These are phyloP conservation scores for Ustilago hordei DNA, from an alignment of 1,284 basidiomycete species.

Conservation along the genomic window DNA sequence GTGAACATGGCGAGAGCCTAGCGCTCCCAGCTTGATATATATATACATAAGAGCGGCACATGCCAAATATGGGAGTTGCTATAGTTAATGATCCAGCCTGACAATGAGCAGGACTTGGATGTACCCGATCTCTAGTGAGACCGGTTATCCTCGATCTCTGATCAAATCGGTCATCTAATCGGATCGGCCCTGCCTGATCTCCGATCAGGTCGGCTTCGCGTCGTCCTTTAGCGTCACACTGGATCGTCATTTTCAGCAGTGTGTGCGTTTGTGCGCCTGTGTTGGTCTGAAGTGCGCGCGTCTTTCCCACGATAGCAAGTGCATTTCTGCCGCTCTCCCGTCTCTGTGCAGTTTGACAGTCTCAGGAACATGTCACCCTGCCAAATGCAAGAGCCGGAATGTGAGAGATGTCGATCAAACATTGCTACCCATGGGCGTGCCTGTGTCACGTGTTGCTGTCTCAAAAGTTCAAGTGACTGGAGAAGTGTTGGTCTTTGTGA, in stretches of 20 bases:
- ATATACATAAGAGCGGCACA: too few species aligned
- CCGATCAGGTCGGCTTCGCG: too few species aligned
- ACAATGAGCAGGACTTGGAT: too few species aligned
- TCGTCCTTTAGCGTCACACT: too few species aligned
- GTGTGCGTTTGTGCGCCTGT: slow-evolving; percentile 1
- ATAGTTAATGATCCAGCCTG: too few species aligned
- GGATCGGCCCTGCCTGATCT: too few species aligned
- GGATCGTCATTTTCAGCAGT: neutral
- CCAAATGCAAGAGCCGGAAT: neutral
- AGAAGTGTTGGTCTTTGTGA: slow-evolving; percentile 13
- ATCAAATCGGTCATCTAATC: too few species aligned
- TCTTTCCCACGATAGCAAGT: neutral
- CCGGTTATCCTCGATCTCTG: too few species aligned
- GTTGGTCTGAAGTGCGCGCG: slow-evolving; percentile 10
- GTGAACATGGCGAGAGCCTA: too few species aligned
- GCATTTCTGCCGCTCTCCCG: neutral
- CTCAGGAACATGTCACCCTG: slow-evolving; percentile 7
- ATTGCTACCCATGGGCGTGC: neutral
- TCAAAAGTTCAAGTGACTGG: neutral
- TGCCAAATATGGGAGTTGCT: too few species aligned
- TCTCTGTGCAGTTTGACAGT: slow-evolving; percentile 4
- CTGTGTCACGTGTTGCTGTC: neutral
- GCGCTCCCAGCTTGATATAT: too few species aligned
- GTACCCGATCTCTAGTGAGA: too few species aligned
- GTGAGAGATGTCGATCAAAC: neutral